A percentile compares a stretch with the other conserved stretches of the same genome.
These are phyloP conservation scores for Viola odorata DNA, from an alignment of 345 rosid species.

Conservation along the genomic window DNA sequence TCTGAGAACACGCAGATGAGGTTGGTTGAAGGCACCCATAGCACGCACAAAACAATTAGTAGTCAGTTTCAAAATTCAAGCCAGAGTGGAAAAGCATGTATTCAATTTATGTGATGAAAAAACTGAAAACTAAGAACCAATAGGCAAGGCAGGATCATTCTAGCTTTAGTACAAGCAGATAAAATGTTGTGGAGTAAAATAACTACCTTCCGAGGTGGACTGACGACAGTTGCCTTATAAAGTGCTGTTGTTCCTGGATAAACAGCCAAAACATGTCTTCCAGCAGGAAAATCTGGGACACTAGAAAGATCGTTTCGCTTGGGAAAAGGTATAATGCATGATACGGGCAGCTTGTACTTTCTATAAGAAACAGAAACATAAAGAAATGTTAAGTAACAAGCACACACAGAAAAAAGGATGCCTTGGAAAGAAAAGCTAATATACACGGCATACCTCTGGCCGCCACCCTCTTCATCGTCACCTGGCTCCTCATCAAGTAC, in stretches of 20 bases:
- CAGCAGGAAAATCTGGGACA: conserved; percentile 55
- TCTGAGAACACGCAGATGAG: conserved; percentile 38
- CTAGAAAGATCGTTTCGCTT: conserved; percentile 58
- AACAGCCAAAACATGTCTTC: conserved; percentile 90
- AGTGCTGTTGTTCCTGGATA: conserved; percentile 98
- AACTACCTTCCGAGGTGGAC: conserved; percentile 67
- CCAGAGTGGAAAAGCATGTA: neutral
- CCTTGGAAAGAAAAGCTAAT: neutral
- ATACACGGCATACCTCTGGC: conserved; percentile 43
- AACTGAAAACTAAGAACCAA: neutral
- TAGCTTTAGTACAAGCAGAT: neutral
- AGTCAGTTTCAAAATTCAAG: conserved; percentile 34
- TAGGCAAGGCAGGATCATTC: neutral
- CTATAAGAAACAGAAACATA: conserved; percentile 31
- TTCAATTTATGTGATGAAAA: neutral
- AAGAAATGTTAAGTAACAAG: conserved; percentile 4
- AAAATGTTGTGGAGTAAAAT: neutral
- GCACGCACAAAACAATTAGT: conserved; percentile 15
- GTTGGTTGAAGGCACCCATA: conserved; percentile 15
- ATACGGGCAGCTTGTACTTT: conserved; percentile 76
- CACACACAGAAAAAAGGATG: neutral
- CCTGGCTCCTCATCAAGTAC: conserved; percentile 97
- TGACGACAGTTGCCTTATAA: conserved; percentile 87
- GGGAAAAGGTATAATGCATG: conserved; percentile 81
- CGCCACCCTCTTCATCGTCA: conserved; percentile 83